Percentiles rank a stretch among this genome's conserved stretches.
Conservation (phyloP, 2,329 filamentous ascomycete genomes). For the Pleurostoma richardsiae region DNA sequence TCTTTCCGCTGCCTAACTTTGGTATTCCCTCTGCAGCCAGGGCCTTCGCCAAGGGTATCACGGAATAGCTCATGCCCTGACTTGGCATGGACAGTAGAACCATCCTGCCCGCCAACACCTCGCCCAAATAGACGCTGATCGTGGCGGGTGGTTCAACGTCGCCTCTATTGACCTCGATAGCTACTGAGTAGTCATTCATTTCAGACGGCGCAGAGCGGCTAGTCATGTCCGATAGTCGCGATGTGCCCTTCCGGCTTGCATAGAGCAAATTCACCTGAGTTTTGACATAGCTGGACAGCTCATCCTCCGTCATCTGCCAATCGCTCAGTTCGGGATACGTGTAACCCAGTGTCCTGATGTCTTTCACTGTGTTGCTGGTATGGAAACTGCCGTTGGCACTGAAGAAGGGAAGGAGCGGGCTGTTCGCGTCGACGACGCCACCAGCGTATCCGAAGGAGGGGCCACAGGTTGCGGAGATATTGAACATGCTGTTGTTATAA, state of each 20-base stretch:
- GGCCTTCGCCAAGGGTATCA: slow-evolving; percentile 20
- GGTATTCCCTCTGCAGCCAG: slow-evolving; percentile 10
- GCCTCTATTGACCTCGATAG: slow-evolving; percentile 27
- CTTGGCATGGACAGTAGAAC: slow-evolving; percentile 30
- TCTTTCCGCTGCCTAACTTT: background rate
- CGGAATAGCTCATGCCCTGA: slow-evolving; percentile 22
- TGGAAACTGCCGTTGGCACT: slow-evolving; percentile 29
- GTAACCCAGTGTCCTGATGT: slow-evolving; percentile 26
- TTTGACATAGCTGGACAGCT: slow-evolving; percentile 57
- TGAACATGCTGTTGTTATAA: slow-evolving; percentile 24
- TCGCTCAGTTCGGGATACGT: slow-evolving; percentile 26
- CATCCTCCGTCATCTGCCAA: slow-evolving; percentile 39
- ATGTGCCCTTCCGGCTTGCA: slow-evolving; percentile 5
- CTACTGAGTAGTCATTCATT: slow-evolving; percentile 26
- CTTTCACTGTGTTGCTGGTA: slow-evolving; percentile 26
- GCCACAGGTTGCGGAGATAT: slow-evolving; percentile 13
- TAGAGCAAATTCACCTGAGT: slow-evolving; percentile 52
- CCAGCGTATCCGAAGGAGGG: slow-evolving; percentile 33
- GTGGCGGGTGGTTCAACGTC: slow-evolving; percentile 29
- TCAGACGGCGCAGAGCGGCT: background rate
- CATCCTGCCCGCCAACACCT: slow-evolving; percentile 22
- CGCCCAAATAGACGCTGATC: slow-evolving; percentile 26
- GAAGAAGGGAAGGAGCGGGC: slow-evolving; percentile 47
- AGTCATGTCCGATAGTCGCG: background rate
- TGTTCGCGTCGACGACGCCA: slow-evolving; percentile 36